Conservation (phyloP, 495 filamentous ascomycete species). For the Aspergillus wentii region DNA sequence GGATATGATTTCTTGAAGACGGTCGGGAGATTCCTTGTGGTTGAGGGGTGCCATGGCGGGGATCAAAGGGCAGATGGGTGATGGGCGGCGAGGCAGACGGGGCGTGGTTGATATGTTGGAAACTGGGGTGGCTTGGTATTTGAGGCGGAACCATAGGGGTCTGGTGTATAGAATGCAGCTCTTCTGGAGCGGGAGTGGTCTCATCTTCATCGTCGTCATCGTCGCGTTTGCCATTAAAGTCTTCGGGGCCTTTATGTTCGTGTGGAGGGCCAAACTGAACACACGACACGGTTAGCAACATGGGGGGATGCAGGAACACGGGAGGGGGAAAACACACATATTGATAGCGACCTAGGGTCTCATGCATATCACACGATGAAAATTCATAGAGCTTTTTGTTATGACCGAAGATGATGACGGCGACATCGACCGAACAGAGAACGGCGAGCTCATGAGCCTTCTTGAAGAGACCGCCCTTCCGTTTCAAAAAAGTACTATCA, state of each 20-base stretch:
- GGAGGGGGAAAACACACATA: slow-evolving; percentile 58
- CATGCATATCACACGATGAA: slow-evolving; percentile 88
- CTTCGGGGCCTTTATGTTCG: slow-evolving; percentile 92
- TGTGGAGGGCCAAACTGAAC: slow-evolving; percentile 81
- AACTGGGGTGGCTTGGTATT: slow-evolving; percentile 68
- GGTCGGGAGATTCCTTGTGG: slow-evolving; percentile 74
- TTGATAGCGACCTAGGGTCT: slow-evolving; percentile 79
- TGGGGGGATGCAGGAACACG: slow-evolving; percentile 1
- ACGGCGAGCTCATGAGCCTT: slow-evolving; percentile 98
- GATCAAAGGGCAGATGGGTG: slow-evolving; percentile 65
- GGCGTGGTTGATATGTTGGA: slow-evolving; percentile 77
- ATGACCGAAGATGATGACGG: slow-evolving; percentile 95
- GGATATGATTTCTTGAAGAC: slow-evolving; percentile 72
- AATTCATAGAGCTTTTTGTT: slow-evolving; percentile 99
- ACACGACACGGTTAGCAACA: slow-evolving; percentile 2
- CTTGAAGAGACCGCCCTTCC: slow-evolving; percentile 98
- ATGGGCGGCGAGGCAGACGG: slow-evolving; percentile 90
- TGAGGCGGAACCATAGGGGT: slow-evolving; percentile 66
- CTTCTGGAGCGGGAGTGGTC: slow-evolving; percentile 57
- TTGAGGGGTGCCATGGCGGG: slow-evolving; percentile 74
- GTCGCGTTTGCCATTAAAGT: slow-evolving; percentile 82
- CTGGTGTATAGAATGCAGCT: slow-evolving; percentile 45
- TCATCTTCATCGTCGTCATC: slow-evolving; percentile 87
- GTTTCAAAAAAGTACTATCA: slow-evolving; percentile 88
- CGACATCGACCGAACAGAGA: slow-evolving; percentile 95